A percentile compares a stretch with the other conserved stretches of the same genome.
Conservation (phyloP, 2,329 filamentous ascomycete species). For the Fusarium sambucinum region DNA sequence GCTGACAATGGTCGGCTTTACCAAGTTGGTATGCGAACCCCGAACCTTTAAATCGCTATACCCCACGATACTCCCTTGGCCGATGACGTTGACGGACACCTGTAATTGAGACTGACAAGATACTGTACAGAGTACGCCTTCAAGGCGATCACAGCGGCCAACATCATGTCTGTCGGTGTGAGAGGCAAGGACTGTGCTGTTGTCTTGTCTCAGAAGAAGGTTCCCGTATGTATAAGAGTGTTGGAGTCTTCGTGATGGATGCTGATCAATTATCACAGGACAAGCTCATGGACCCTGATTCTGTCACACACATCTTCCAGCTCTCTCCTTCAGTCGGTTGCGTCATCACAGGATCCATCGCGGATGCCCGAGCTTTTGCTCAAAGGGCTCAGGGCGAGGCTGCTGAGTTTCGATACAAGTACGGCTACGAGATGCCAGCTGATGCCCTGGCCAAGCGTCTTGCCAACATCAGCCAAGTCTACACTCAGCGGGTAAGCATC, state of each 20-base stretch:
- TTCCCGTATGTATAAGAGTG: slow-evolving; percentile 74
- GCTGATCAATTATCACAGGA: slow-evolving; percentile 70
- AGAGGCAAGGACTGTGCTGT: slow-evolving; percentile 97
- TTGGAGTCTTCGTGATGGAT: slow-evolving; percentile 1
- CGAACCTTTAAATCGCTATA: slow-evolving; percentile 8
- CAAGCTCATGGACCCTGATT: slow-evolving; percentile 97
- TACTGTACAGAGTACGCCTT: slow-evolving; percentile 91
- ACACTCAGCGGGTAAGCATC: slow-evolving; percentile 86
- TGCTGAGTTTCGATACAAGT: slow-evolving; percentile 98
- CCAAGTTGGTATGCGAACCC: slow-evolving; percentile 86
- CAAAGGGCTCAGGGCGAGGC: slow-evolving; percentile 95
- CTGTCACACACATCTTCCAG: slow-evolving; percentile 97
- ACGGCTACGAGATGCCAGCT: slow-evolving; percentile 99
- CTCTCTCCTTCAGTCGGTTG: slow-evolving; percentile 96
- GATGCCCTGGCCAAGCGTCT: slow-evolving; percentile 96
- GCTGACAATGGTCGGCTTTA: slow-evolving; percentile 98
- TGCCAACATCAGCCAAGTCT: slow-evolving; percentile 99
- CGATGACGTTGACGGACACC: slow-evolving; percentile 32
- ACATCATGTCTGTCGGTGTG: slow-evolving; percentile 97
- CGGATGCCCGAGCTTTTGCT: slow-evolving; percentile 93
- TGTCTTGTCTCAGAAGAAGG: slow-evolving; percentile 98
- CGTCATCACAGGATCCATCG: slow-evolving; percentile 98
- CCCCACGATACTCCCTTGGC: slow-evolving; percentile 31
- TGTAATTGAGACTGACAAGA: slow-evolving; percentile 41
- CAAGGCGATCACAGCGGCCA: slow-evolving; percentile 99